A percentile compares a stretch with the other conserved stretches of the same genome.
These are phyloP conservation scores for Luffa acutangula DNA, from an alignment of 306 rosid species.

Conservation along the genomic window DNA sequence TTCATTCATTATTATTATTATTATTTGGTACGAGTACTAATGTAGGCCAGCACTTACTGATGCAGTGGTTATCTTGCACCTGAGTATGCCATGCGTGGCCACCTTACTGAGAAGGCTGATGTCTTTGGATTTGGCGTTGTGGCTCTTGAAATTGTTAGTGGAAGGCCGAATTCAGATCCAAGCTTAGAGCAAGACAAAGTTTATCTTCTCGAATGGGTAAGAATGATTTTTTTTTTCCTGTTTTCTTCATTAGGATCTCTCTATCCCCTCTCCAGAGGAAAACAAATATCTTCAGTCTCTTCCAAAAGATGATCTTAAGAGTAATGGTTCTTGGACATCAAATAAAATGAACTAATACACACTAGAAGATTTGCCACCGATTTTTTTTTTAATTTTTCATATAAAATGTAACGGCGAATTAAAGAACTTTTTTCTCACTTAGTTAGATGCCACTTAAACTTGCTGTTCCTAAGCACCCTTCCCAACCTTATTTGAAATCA, in stretches of 20 bases:
- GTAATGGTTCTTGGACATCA: neutral
- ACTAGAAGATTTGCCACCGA: neutral
- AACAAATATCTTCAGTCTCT: neutral
- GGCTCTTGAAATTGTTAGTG: slow-evolving; percentile 63
- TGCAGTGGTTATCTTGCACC: slow-evolving; percentile 85
- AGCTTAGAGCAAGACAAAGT: slow-evolving; percentile 44
- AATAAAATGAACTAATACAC: neutral
- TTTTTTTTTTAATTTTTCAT: too few species aligned
- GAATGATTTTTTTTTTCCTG: neutral
- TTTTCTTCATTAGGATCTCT: neutral
- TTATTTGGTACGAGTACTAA: neutral
- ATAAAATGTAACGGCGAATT: neutral
- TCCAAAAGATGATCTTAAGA: neutral
- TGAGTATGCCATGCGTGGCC: slow-evolving; percentile 86
- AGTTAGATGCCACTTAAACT: neutral
- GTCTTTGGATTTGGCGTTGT: slow-evolving; percentile 85
- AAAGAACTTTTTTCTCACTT: neutral
- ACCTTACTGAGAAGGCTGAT: slow-evolving; percentile 73
- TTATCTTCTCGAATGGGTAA: slow-evolving; percentile 75
- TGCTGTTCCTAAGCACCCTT: neutral
- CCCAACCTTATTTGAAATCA: neutral
- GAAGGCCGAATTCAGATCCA: slow-evolving; percentile 57
- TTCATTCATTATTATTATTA: neutral
- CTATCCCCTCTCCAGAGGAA: neutral
- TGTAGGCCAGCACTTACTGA: neutral